phyloP scores from a whole-genome alignment of 2,329 filamentous ascomycete species.

The Mollisiaceae sp. region DNA sequence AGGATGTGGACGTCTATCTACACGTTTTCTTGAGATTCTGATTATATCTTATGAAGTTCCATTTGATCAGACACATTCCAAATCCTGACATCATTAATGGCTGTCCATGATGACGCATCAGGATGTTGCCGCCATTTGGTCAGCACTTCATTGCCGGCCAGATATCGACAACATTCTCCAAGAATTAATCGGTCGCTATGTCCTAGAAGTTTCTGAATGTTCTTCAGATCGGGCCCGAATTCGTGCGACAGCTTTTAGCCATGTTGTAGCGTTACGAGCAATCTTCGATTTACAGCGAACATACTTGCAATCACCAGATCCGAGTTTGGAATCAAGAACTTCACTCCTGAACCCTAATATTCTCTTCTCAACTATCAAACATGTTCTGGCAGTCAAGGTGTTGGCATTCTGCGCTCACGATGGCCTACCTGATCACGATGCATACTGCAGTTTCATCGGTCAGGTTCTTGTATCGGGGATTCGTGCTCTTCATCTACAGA shows the following conservation, averaged over 20 bases:
- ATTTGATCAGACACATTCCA: constrained; percentile 8
- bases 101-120: constrained; percentile 21
- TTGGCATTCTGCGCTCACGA: constrained; percentile 18
- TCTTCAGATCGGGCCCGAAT: constrained; percentile 3
- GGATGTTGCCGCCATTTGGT: constrained; percentile 24
- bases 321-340: constrained; percentile 17
- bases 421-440: constrained; percentile 15
- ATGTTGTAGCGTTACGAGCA: constrained; percentile 21
- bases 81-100: constrained; percentile 12
- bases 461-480: constrained; percentile 21
- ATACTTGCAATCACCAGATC: constrained; percentile 20
- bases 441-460: constrained; percentile 18
- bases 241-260: constrained; percentile 17
- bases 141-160: constrained; percentile 17
- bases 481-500: constrained; percentile 18
- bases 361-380: constrained; percentile 14
- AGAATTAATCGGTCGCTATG: constrained; percentile 23
- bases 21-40: not conserved
- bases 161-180: constrained; percentile 26
- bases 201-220: constrained; percentile 12
- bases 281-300: constrained; percentile 26
- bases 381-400: constrained; percentile 20
- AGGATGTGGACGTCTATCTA: not conserved
- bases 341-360: constrained; percentile 15
- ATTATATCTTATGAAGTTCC: constrained; percentile 14